Evolutionary conservation across 495 filamentous ascomycete genomes (phyloP).

Genomic region (Xylaria longipes): DNA sequence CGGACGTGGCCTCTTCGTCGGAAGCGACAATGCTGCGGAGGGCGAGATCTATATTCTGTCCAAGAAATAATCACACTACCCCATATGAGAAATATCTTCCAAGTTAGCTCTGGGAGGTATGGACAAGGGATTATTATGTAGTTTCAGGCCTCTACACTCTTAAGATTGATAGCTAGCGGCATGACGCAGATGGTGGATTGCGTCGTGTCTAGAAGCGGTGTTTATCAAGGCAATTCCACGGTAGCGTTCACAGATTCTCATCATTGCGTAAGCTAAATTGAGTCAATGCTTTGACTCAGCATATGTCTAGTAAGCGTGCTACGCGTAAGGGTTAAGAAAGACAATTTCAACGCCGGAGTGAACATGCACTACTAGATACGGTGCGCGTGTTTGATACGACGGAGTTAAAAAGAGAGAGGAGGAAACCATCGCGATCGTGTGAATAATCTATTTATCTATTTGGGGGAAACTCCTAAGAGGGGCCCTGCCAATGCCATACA

Average conservation of each 20-base stretch:
- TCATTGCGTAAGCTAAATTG: not conserved
- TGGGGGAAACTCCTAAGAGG: not conserved
- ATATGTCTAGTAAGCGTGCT: not conserved
- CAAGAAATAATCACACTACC: constrained; percentile 20
- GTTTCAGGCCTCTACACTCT: not conserved
- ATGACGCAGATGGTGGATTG: not conserved
- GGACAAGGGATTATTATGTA: not conserved
- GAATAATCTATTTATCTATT: not conserved
- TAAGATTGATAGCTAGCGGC: not conserved
- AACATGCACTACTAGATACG: not conserved
- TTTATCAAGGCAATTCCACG: not conserved
- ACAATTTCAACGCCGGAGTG: not conserved
- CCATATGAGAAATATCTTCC: not conserved
- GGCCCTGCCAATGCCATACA: not conserved
- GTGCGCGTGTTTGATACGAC: not conserved
- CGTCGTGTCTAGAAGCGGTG: not conserved
- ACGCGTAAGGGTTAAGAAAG: not conserved
- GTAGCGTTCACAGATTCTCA: not conserved
- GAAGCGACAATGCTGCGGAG: constrained; percentile 49
- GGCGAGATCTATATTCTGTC: constrained; percentile 46
- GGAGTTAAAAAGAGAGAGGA: not conserved
- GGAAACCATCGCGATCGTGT: not conserved
- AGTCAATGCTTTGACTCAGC: not conserved
- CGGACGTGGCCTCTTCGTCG: constrained; percentile 47
- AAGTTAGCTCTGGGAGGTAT: not conserved